Evolutionary conservation across 768 basidiomycete species (phyloP), one percentile per base, ranked within the genome.

Genomic region (Auricularia auricula-judae): DNA sequence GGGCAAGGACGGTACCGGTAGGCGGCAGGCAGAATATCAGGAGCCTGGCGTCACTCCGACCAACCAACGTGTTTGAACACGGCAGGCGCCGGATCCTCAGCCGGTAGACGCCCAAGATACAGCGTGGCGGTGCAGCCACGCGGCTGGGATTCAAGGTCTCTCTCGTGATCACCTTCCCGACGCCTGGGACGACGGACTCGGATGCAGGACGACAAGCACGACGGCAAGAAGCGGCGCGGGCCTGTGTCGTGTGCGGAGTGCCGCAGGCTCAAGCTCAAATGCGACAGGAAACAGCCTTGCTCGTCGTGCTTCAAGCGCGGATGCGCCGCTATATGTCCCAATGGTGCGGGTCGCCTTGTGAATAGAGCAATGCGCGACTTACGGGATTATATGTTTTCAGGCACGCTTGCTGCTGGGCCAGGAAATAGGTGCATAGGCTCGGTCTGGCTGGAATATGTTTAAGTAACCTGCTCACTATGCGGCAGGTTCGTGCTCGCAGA

Each of bases 231-330:
- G 18, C 47, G 47, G 5, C 47, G 47, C 18, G 47, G 47, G 4
- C 47, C 47, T 16, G 29, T 66, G 11, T 82, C 81, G 23, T 83
- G 82, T 68, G 79, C 77, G 65, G 82, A 83, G 69, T 83, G 82
- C 72, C 76, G 82, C 21, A 74, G 82, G 69, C 78, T 90, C 69
- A 86, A 89, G 80, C 88, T 90, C 73, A 88, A 88, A 71, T 90
- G 88, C 77, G 86, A 89, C 81, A 89, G 89, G 77, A 82, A 86
- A 67, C 86, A 89, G 14, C 88, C 88, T 10, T 89, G 88, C 71
- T 86, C 88, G 71, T 87, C 87, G 0, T 89, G 88, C 72, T 76
- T 77, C 43, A 59, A 59, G 18, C 56, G 56, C 56, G 56, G 56
- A 14, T 59, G 56, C 23, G 56, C 23, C 10, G 56, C 56, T 18